These are phyloP conservation scores for Rhodofomes roseus DNA, from an alignment of 1,284 basidiomycete species.

Conservation along the genomic window DNA sequence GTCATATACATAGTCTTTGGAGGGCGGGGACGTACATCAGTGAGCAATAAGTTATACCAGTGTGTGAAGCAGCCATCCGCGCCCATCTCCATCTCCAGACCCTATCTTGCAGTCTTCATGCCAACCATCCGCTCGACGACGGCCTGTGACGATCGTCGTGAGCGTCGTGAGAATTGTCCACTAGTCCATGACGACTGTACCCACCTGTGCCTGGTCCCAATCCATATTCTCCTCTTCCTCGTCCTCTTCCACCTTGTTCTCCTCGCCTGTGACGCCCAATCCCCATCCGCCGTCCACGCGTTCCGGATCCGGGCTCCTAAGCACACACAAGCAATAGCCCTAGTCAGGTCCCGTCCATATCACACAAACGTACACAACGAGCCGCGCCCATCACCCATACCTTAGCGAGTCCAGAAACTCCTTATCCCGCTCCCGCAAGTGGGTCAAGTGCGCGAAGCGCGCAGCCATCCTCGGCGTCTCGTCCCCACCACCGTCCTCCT, in stretches of 20 bases:
- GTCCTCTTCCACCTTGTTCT: constrained; percentile 28
- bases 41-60: background rate
- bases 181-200: constrained; percentile 4
- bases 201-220: constrained; percentile 65
- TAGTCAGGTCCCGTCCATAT: background rate
- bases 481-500: constrained; percentile 36
- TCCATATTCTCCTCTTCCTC: constrained; percentile 39
- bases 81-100: background rate
- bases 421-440: constrained; percentile 40
- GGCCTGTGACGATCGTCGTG: constrained; percentile 32
- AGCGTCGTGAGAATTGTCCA: background rate
- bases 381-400: constrained; percentile 30
- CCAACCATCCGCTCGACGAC: constrained; percentile 66
- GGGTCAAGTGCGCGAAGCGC: constrained; percentile 20
- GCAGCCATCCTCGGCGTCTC: constrained; percentile 49
- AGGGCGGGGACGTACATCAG: background rate
- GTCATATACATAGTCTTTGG: too few species aligned
- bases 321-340: background rate
- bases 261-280: constrained; percentile 52
- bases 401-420: constrained; percentile 56
- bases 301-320: constrained; percentile 48
- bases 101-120: constrained; percentile 31
- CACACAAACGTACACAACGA: background rate
- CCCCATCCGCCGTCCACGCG: constrained; percentile 61
- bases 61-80: background rate